Percentiles rank a stretch among this genome's conserved stretches.
Evolutionary conservation across 805 yeast genomes (phyloP).

Genomic region (Priceomyces haplophilus): DNA sequence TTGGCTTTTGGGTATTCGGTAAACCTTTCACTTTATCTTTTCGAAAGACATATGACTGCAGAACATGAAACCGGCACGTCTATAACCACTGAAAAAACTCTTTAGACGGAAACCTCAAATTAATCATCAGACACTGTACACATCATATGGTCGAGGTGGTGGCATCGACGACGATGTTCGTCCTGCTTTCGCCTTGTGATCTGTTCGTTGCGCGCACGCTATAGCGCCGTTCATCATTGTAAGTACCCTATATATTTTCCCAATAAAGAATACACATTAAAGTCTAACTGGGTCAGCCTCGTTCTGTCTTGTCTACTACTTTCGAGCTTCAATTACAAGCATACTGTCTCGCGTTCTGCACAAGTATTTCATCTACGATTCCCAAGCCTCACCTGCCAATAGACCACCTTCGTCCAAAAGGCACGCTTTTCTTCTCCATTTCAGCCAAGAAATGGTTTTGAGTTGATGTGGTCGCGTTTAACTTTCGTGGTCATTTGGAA

Average conservation of each 20-base stretch:
- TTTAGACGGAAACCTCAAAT: no score
- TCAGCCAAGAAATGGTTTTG: no score
- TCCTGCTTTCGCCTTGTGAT: no score
- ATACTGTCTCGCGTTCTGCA: no score
- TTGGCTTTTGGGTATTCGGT: conserved; percentile 58
- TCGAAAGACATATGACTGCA: conserved; percentile 4
- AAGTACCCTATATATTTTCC: neutral
- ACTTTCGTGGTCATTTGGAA: conserved; percentile 1
- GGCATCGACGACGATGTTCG: no score
- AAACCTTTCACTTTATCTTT: conserved; percentile 43
- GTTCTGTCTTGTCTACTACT: no score
- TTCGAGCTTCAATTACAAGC: no score
- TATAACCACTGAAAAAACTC: neutral
- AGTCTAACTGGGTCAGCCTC: neutral
- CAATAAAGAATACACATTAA: neutral
- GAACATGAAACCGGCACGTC: conserved; percentile 17
- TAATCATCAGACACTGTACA: no score
- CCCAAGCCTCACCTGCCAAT: neutral
- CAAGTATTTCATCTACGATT: neutral
- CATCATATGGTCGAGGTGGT: no score
- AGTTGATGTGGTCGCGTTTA: neutral
- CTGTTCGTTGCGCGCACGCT: neutral
- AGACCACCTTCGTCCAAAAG: no score
- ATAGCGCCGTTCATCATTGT: neutral
- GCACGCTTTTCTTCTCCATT: no score